Evolutionary conservation across 2,329 filamentous ascomycete genomes (phyloP), one percentile per base, ranked within the genome.

Genomic region (Curvularia verruculosa): DNA sequence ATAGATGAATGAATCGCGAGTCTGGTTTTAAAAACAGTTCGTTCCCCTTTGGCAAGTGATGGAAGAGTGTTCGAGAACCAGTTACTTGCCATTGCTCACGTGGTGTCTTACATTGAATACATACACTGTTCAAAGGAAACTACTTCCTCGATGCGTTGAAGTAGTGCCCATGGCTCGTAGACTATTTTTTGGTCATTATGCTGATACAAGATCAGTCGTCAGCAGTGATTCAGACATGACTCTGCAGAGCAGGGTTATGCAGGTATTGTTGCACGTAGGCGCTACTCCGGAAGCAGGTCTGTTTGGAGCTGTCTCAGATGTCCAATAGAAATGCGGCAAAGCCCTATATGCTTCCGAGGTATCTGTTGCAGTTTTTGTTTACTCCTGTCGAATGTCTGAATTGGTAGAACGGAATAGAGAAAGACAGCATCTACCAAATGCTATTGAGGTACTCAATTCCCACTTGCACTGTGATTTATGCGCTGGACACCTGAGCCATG

Each of bases 1-100:
- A 51, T 51, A 51, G 18, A 31, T 26, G 49, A 44, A 36, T 51
- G 49, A 44, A 44, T 44, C 24, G 28, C 40, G 26, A 51, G 49
- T 51, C 39, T 44, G 49, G 49, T 44, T 48, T 26, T 36, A 36
- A 50, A 51, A 24, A 19, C 6, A 8, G 23, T 18, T 7, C 12
- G 1, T 9, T 19, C 4, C 26, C 9, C 7, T 10, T 1, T 28
- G 37, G 21, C 34, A n/a, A 24, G 45, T 48, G 45, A 37, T 18
- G 28, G 26, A 1, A 23, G 15, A 23, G 15, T 44, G 15, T n/a
- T 1, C 23, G 10, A n/a, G 21, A n/a, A 6, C n/a, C 6, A 24
- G 1, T n/a, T 9, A 13, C 5, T 18, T 36, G 3, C 9, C 5
- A 8, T 36, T 7, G 2, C 34, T 36, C n/a, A n/a, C n/a, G n/a